Percentiles rank a stretch among this genome's conserved stretches.
Evolutionary conservation across 192 early-diverging fungal genomes (phyloP).

Genomic region (Coemansia sp.): DNA sequence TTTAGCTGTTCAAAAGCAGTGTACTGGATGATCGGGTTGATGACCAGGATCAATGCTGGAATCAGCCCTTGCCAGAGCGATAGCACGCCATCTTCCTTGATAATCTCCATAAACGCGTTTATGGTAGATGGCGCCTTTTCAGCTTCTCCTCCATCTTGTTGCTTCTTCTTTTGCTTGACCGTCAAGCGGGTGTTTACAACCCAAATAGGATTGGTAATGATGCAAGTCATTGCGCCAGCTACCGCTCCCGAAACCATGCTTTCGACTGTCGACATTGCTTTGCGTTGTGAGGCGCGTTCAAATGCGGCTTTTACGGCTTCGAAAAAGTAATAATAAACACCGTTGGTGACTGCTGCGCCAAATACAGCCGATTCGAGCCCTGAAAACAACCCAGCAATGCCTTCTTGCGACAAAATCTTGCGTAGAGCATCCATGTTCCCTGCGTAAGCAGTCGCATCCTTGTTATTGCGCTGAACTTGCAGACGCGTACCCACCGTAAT

Average conservation of each 20-base stretch:
- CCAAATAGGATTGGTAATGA: constrained; percentile 98
- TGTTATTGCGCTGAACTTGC: constrained; percentile 71
- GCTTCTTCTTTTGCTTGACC: constrained; percentile 62
- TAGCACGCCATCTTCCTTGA: constrained; percentile 81
- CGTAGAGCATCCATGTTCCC: constrained; percentile 69
- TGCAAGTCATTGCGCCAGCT: constrained; percentile 76
- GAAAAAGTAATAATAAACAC: constrained; percentile 84
- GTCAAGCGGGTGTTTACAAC: constrained; percentile 93
- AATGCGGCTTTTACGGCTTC: constrained; percentile 84
- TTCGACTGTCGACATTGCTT: constrained; percentile 75
- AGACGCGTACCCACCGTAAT: constrained; percentile 76
- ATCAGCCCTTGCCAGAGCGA: constrained; percentile 90
- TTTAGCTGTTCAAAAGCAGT: constrained; percentile 96
- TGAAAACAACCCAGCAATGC: constrained; percentile 85
- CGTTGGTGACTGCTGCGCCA: constrained; percentile 95
- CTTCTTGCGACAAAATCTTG: constrained; percentile 89
- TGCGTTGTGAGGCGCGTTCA: constrained; percentile 64
- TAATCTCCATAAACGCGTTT: constrained; percentile 67
- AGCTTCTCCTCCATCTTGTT: constrained; percentile 48
- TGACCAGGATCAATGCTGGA: constrained; percentile 95
- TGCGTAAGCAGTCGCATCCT: constrained; percentile 59
- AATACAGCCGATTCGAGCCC: constrained; percentile 93
- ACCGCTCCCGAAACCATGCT: constrained; percentile 93
- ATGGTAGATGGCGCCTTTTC: constrained; percentile 52
- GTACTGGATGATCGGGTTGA: constrained; percentile 99